Conservation (phyloP, 768 basidiomycete genomes). For the Neoboletus subvelutipes region DNA sequence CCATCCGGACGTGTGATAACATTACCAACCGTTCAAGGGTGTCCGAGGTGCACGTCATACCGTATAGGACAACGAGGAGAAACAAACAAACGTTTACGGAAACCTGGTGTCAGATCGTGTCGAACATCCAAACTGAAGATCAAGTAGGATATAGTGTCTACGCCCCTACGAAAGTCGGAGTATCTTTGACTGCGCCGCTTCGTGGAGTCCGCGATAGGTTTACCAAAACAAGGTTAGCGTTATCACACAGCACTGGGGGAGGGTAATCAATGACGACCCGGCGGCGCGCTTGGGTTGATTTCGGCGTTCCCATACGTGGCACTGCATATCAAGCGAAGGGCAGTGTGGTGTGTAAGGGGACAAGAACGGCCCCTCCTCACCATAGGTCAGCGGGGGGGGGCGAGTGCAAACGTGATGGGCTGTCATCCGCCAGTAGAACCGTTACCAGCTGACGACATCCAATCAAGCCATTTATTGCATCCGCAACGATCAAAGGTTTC, state of each 20-base stretch:
- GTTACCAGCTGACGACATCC: not conserved
- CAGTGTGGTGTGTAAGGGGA: not conserved
- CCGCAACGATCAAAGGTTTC: not conserved
- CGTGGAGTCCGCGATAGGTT: not conserved
- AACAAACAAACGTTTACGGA: not conserved
- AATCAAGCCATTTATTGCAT: constrained; percentile 10
- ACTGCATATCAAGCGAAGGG: not conserved
- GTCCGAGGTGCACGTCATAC: not conserved
- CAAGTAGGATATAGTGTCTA: not conserved
- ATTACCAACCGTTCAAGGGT: not conserved
- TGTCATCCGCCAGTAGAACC: not conserved
- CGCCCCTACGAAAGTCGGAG: not conserved
- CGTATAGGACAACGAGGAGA: not conserved
- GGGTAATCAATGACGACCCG: not conserved
- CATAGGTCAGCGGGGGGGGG: constrained; percentile 1
- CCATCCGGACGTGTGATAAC: not conserved
- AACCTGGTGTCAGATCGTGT: not conserved
- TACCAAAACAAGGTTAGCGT: not conserved
- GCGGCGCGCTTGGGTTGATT: not conserved
- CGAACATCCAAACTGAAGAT: not conserved
- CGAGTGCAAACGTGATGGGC: not conserved
- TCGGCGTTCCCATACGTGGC: not conserved
- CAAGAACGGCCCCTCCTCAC: not conserved
- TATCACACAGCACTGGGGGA: not conserved
- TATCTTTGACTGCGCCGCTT: not conserved